Evolutionary conservation across 2,329 filamentous ascomycete species (phyloP).

Genomic region (Sporothrix brasiliensis): DNA sequence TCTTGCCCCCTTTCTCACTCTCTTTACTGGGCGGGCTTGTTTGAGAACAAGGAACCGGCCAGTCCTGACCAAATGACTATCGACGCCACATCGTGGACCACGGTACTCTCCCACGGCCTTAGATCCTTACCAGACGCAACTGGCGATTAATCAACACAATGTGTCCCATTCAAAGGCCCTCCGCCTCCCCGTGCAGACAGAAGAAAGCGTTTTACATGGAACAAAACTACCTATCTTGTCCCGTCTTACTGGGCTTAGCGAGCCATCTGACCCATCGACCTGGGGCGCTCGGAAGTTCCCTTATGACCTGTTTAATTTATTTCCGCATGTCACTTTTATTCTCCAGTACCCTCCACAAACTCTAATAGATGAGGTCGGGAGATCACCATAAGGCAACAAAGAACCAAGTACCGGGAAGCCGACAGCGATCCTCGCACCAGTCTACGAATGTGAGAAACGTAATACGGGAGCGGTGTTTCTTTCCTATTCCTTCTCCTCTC

Average conservation of each 20-base stretch:
- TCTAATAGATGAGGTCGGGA: constrained; percentile 20
- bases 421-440: not conserved
- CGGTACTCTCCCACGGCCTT: not conserved
- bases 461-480: not conserved
- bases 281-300: constrained; percentile 17
- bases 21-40: not conserved
- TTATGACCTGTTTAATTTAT: constrained; percentile 25
- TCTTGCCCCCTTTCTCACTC: not conserved
- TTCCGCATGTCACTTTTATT: not conserved
- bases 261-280: constrained; percentile 7
- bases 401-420: constrained; percentile 24
- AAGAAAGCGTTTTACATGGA: not conserved
- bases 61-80: not conserved
- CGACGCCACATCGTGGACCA: not conserved
- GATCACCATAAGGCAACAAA: not conserved
- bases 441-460: not conserved
- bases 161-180: not conserved
- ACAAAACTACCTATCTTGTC: not conserved
- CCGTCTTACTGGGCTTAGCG: not conserved
- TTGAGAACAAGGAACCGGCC: not conserved
- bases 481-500: not conserved
- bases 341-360: constrained; percentile 3
- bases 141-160: not conserved
- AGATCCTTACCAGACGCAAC: not conserved
- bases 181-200: not conserved